These are phyloP conservation scores for Plasmodium vivax DNA, from an alignment of 169 alveolate genomes.

Conservation along the genomic window DNA sequence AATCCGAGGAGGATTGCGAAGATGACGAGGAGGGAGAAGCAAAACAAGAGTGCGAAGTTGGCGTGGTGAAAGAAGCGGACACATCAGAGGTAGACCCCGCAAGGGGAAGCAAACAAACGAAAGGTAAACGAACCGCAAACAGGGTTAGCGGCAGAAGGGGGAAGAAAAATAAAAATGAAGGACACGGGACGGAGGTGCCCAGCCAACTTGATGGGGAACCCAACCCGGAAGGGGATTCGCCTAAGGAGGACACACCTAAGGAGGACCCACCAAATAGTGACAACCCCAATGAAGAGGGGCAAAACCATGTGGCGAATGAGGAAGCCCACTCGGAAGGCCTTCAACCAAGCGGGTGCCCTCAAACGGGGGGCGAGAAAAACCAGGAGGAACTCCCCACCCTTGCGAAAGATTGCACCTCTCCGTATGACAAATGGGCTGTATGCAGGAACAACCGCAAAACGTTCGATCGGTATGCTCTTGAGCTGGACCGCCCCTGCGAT, in stretches of 20 bases:
- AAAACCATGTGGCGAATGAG: background rate
- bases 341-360: background rate
- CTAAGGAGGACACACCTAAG: background rate
- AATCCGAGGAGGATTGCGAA: background rate
- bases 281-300: background rate
- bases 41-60: background rate
- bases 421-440: background rate
- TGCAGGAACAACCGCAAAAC: background rate
- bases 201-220: background rate
- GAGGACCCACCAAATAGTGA: background rate
- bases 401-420: background rate
- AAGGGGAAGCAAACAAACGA: background rate
- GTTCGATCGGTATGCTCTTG: background rate
- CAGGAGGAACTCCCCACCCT: background rate
- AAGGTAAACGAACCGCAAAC: background rate
- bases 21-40: background rate
- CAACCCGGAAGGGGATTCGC: background rate
- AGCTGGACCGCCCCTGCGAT: background rate
- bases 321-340: background rate
- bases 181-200: background rate
- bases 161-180: background rate
- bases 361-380: background rate
- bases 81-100: background rate
- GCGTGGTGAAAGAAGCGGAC: background rate
- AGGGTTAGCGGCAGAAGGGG: background rate